Evolutionary conservation across 176 grass and related monocot genomes (phyloP), one percentile per base, ranked within the genome.

Genomic region (Guadua angustifolia): DNA sequence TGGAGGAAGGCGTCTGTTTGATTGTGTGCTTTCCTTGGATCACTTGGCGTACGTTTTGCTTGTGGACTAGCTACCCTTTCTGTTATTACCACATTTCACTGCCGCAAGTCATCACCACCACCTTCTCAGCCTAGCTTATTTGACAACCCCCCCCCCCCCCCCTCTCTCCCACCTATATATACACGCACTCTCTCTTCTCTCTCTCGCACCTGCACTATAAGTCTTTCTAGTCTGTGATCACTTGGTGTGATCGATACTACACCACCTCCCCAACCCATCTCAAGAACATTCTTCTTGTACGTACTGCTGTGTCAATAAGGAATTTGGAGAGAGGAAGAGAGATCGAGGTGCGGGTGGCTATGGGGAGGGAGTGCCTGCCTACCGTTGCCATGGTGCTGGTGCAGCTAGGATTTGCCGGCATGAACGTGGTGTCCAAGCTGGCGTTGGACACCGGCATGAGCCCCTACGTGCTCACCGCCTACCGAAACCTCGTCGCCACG

Each of bases 381-480:
- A 73, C 82, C 15, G 19, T 98, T 3, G 89, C 95, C 68, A 98
- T 98, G 95, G 87, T 95, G 72, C 56, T 89, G 9, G 85, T 98
- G 29, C 95, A 98, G 82, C 85, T 94, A 1, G 95, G 92, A 5
- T 98, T 93, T 46, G 93, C 95, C 13, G 95, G 92, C 9, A 81
- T 98, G 60, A 98, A 98, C 60, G 81, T 98, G 14, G 32, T 98
- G 33, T 98, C 95, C 12, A 98, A 98, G 82, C 77, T 98, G n/a
- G 95, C 95, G 43, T 74, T 98, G 75, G 92, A 95, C 84, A 85
- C 83, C 7, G 93, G 95, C 86, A 98, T 93, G 93, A 98, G 92
- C 80, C 95, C 95, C 55, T 95, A 86, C 68, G 95, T 98, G 15
- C 74, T 98, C 82, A 98, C 90, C 82, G 85, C 95, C 79, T 98